A percentile compares a stretch with the other conserved stretches of the same genome.
These are phyloP conservation scores for Lactarius trivialis DNA, from an alignment of 768 basidiomycete species.

Conservation along the genomic window DNA sequence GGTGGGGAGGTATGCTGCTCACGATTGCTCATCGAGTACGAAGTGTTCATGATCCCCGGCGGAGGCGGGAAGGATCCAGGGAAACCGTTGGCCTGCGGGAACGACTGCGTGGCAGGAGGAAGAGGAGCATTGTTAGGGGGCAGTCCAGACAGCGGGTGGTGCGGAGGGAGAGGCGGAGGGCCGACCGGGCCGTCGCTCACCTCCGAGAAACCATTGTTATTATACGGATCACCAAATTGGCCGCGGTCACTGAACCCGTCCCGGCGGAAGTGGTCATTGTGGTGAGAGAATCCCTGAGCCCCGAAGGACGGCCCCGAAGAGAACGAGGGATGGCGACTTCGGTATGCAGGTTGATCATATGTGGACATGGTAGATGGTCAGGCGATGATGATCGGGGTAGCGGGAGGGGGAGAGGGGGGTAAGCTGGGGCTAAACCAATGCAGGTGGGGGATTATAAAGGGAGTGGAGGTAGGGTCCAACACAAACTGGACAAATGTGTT, in stretches of 20 bases:
- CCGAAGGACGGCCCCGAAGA: conserved; percentile 1
- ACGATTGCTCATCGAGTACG: conserved; percentile 15
- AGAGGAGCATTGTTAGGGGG: conserved; percentile 1
- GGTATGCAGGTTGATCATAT: conserved; percentile 6
- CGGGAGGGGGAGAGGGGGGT: background rate
- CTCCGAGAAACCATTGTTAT: conserved; percentile 9
- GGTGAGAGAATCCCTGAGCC: background rate
- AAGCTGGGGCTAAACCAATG: background rate
- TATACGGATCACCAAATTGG: conserved; percentile 8
- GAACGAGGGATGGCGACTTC: conserved; percentile 12
- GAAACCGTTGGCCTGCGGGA: background rate
- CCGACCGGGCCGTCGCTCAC: conserved; percentile 18
- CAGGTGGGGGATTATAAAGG: conserved; percentile 16
- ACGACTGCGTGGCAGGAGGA: conserved; percentile 1
- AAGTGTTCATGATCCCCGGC: conserved; percentile 2
- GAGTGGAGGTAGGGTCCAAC: conserved; percentile 7
- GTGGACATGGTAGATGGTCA: conserved; percentile 11
- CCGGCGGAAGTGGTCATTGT: conserved; percentile 15
- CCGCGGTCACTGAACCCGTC: conserved; percentile 4
- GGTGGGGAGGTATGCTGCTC: conserved; percentile 8
- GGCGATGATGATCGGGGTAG: background rate
- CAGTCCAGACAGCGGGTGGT: background rate
- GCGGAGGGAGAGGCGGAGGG: background rate
- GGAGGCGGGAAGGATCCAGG: conserved; percentile 9
- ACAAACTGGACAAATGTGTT: conserved; percentile 1